Conservation (phyloP, 257 asterid genomes). For the Apocynum venetum region DNA sequence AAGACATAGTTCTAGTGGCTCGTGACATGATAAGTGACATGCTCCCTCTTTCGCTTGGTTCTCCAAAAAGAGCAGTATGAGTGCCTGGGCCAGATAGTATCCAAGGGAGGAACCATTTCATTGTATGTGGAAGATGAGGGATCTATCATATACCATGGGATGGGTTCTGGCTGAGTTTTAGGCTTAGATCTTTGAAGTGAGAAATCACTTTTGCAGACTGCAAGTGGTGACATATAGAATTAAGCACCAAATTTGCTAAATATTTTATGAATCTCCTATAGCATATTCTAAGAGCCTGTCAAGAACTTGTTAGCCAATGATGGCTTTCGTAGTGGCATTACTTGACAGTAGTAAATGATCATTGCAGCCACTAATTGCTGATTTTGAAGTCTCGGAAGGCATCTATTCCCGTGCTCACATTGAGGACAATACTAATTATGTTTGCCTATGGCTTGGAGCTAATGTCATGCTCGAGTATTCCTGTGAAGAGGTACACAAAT, state of each 20-base stretch:
- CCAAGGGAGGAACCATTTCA: too few relatives aligned
- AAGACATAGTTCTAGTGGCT: background rate
- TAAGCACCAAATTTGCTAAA: background rate
- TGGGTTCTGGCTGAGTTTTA: too few relatives aligned
- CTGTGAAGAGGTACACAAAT: constrained; percentile 61
- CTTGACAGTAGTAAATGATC: background rate
- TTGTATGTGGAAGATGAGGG: too few relatives aligned
- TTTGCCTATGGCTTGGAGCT: constrained; percentile 96
- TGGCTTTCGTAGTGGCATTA: background rate
- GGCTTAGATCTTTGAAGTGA: too few relatives aligned
- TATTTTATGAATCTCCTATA: background rate
- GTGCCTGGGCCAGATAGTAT: too few relatives aligned
- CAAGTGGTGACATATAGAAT: background rate
- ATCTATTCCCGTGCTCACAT: constrained; percentile 78
- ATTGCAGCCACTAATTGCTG: constrained; percentile 70
- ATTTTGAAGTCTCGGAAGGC: constrained; percentile 96
- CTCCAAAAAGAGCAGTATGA: background rate
- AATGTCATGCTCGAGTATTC: constrained; percentile 96
- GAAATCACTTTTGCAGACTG: too few relatives aligned
- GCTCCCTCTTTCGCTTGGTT: constrained; percentile 1
- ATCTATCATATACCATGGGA: too few relatives aligned
- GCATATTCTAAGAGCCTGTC: background rate
- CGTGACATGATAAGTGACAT: background rate
- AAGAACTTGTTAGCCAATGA: background rate
- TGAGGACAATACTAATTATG: constrained; percentile 68